Base-by-base conservation (phyloP, 768 basidiomycete genomes). In the Tricholoma matsutake region DNA sequence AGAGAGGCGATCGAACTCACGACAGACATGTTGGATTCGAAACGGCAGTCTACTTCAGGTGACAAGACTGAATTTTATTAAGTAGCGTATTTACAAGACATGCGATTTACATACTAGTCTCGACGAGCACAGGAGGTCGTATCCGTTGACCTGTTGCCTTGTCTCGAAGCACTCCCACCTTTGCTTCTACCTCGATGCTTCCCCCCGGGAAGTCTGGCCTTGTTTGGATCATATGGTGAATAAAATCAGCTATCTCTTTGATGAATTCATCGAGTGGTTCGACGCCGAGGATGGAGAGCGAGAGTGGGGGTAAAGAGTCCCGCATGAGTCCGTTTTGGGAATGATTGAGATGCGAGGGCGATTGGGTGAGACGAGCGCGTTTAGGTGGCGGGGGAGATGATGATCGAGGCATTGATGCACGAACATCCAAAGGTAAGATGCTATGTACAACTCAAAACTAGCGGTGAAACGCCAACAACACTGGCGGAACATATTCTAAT, bases 251-350 rank as follows among this genome's bases (percentile, higher is more conserved):
- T 59, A 97, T 82, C 71, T 94, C 91, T 70, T 86, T 86, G 71
- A 94, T 94, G 70, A 97, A 95, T 69, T 96, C 95, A 73, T 97
- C 95, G 31, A 93, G 77, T 1, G 94, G 94, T 70, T 96, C 94
- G 54, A 94, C 87, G 57, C 90, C 91, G 29, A 97, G 84, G 64
- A 96, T 92, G 14, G 89, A 92, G 43, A 88, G 78, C 1, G 89
- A 89, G 41, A 91, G 82, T 3, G 87, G 88, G 4, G 86, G 87
- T 16, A 89, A 70, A 6, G 67, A 39, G 10, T 60, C 66, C 11
- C 60, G 61, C 67, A 69, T 67, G 52, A 69, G 68, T 28, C 73
- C 76, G 64, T 76, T 74, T 57, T 65, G 51, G 49, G 62, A 29
- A 49, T 65, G 57, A 29, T 18, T 20, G 25, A 54, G 45, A 4